Evolutionary conservation across 2,329 filamentous ascomycete genomes (phyloP), one percentile per base, ranked within the genome.

Genomic region (Fusarium praegraminearum): DNA sequence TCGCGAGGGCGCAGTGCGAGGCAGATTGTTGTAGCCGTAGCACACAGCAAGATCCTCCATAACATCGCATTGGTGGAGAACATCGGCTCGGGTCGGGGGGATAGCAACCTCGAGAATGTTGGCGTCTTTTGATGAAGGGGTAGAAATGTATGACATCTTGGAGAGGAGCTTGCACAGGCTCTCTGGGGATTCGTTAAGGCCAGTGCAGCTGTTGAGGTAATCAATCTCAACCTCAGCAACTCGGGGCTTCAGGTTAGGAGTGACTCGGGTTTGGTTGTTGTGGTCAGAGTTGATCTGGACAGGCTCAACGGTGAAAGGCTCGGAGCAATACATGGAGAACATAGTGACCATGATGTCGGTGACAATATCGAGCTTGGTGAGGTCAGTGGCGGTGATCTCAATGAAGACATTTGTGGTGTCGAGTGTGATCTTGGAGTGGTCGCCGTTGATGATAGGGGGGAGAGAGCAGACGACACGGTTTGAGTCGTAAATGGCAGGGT

Each of bases 41-140:
- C 93, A 94, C 70, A 99, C 96, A 41, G 94, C 96, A 22, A 97
- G 90, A 78, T 99, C 97, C 83, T 99, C 96, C 95, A 99, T 99
- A 73, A 99, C 93, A 78, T 99, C 96, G 75, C 94, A 97, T 78
- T 98, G 92, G 80, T 99, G 96, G 33, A 99, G 89, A 43, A 99
- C 91, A 79, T 99, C 96, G 49, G 96, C 95, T 67, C 96, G 89
- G 47, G 94, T 98, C 33, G 94, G 89, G 11, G 96, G 96, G 26
- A 98, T 88, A 36, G 90, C 87, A 30, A 98, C 90, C 75, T 97
- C 91, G 64, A 97, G 85, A 51, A 96, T 83, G 77, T 93, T 90
- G 57, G 87, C 80, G 65, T 91, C 86, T 66, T 87, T 86, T 57
- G 85, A 82, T 1, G 93, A 96, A 5, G 93, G 94, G 62, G 86